Base-by-base conservation (phyloP, 2,329 filamentous ascomycete species). In the Claviceps pazoutovae region DNA sequence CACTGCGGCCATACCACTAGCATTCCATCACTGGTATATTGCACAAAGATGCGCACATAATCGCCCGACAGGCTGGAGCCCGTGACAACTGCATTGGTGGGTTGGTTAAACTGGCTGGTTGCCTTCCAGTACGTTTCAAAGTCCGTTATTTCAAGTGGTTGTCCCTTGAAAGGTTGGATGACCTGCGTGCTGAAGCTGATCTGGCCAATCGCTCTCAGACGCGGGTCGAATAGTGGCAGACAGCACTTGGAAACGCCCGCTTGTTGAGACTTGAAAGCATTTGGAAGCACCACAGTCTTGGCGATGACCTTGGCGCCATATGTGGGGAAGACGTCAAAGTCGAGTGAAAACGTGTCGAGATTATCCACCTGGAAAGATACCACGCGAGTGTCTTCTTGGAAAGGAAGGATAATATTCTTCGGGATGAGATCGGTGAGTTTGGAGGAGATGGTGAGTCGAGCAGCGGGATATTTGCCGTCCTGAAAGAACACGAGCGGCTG, bases 121-220 rank as follows among this genome's bases (percentile, higher is more conserved):
- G 91, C 91, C 68, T 97, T 98, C 93, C 93, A 98, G 68, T 98
- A 98, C 0, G 93, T 97, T 56, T 95, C 93, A 60, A 97, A 98
- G 62, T 97, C 90, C 1, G 93, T 95, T 55, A 98, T 96, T 66
- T 98, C 93, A 21, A 98, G 74, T 3, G 93, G 89, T 55, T 89
- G 85, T 7, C 93, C 91, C 56, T 83, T 82, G 70, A 97, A 98
- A 0, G 93, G 93, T 62, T 95, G 96, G 65, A 98, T 94, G 26
- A 97, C 88, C 64, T 97, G 90, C 51, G 88, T 95, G 57, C 87
- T 86, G 72, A 98, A 98, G 56, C 82, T 88, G 58, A 97, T 88
- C 61, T 95, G 87, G 5, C 93, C 93, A 61, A 98, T 96, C 8
- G 89, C 86, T 46, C 91, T 82, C 48, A 97, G 75, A 21, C 93